A percentile compares a stretch with the other conserved stretches of the same genome.
Evolutionary conservation across 2,329 filamentous ascomycete species (phyloP).

Genomic region (Talaromyces pinophilus): DNA sequence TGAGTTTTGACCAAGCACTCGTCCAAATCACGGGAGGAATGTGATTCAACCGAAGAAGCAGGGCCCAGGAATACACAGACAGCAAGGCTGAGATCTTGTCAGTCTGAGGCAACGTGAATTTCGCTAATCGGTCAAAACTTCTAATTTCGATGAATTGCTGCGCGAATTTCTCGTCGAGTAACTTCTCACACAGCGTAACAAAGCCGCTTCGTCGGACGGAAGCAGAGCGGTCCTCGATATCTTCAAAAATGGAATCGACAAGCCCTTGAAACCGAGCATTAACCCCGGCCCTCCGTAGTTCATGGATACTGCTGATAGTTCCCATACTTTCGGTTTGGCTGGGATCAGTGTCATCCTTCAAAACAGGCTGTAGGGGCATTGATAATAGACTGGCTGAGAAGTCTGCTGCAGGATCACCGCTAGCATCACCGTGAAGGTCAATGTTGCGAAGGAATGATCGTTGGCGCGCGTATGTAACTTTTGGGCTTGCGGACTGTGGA

Average conservation of each 20-base stretch:
- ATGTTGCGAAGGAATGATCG: slow-evolving; percentile 61
- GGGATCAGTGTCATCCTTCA: slow-evolving; percentile 36
- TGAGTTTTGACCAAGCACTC: slow-evolving; percentile 36
- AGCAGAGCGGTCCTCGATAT: slow-evolving; percentile 54
- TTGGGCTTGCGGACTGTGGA: slow-evolving; percentile 40
- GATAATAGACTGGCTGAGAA: slow-evolving; percentile 22
- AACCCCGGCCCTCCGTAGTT: slow-evolving; percentile 60
- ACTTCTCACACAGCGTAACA: slow-evolving; percentile 57
- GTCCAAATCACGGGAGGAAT: slow-evolving; percentile 34
- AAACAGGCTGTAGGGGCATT: slow-evolving; percentile 29
- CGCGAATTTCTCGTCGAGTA: slow-evolving; percentile 46
- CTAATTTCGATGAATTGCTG: slow-evolving; percentile 70
- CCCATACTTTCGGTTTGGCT: slow-evolving; percentile 50
- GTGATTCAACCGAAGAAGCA: slow-evolving; percentile 33
- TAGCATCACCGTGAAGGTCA: slow-evolving; percentile 15
- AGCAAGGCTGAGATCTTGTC: slow-evolving; percentile 50
- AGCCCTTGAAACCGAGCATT: slow-evolving; percentile 59
- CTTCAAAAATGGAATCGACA: slow-evolving; percentile 59
- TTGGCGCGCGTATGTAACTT: slow-evolving; percentile 60
- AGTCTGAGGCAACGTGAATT: slow-evolving; percentile 59
- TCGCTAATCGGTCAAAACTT: slow-evolving; percentile 68
- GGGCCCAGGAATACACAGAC: slow-evolving; percentile 35
- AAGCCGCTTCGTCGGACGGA: slow-evolving; percentile 56
- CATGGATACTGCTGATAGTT: slow-evolving; percentile 60
- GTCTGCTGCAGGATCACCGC: slow-evolving; percentile 3